Percentiles rank a stretch among this genome's conserved stretches.
These are phyloP conservation scores for Phanerodontia chrysosporium DNA, from an alignment of 768 basidiomycete species.

Conservation along the genomic window DNA sequence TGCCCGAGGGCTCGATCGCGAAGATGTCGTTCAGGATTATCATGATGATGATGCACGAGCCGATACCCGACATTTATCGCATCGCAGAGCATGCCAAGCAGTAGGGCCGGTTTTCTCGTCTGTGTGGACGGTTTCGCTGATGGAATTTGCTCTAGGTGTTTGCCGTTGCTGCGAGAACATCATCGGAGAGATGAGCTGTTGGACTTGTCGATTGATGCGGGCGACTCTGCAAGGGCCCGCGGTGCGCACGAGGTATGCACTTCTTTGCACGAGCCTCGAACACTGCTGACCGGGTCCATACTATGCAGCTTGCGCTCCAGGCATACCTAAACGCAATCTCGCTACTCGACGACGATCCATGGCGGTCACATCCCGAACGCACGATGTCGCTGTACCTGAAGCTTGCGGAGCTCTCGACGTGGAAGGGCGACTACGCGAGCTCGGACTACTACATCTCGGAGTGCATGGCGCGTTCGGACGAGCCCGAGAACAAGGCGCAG, in stretches of 20 bases:
- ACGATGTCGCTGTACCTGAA: conserved; percentile 53
- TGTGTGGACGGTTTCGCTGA: neutral
- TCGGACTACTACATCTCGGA: conserved; percentile 53
- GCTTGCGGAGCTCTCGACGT: conserved; percentile 62
- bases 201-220: conserved; percentile 60
- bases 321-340: conserved; percentile 57
- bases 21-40: conserved; percentile 73
- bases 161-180: conserved; percentile 56
- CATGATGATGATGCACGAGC: conserved; percentile 65
- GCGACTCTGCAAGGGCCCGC: conserved; percentile 64
- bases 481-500: conserved; percentile 51
- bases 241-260: conserved; percentile 66
- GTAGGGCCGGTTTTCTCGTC: conserved; percentile 26
- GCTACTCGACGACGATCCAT: conserved; percentile 50
- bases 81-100: conserved; percentile 67
- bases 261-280: neutral
- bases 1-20: conserved; percentile 46
- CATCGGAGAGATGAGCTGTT: conserved; percentile 58
- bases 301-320: conserved; percentile 50
- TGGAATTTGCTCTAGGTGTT: conserved; percentile 41
- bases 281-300: neutral
- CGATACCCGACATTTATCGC: conserved; percentile 58
- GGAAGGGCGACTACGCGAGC: conserved; percentile 56
- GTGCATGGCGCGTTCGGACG: conserved; percentile 45
- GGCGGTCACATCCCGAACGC: conserved; percentile 42